A percentile compares a stretch with the other conserved stretches of the same genome.
Conservation (phyloP, 352 stramenopile genomes). For the Phytophthora tubulina region DNA sequence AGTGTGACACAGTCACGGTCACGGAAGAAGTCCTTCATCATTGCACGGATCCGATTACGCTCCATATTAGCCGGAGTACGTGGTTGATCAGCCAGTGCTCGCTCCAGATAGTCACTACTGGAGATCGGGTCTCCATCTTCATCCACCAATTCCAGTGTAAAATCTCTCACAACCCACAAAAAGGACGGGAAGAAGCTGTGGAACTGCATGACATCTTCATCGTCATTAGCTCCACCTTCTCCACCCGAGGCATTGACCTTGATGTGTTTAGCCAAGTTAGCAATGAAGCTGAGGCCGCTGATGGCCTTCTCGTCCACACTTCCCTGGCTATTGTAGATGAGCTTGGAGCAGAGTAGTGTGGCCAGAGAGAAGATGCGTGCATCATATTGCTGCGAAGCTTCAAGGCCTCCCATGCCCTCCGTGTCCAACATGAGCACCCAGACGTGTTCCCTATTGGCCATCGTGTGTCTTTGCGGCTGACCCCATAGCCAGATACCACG, state of each 20-base stretch:
- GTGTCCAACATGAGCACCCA: slow-evolving; percentile 90
- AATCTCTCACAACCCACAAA: slow-evolving; percentile 90
- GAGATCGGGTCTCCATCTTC: slow-evolving; percentile 86
- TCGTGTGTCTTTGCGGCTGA: slow-evolving; percentile 63
- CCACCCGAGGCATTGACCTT: slow-evolving; percentile 65
- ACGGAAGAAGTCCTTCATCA: slow-evolving; percentile 90
- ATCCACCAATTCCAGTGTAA: slow-evolving; percentile 87
- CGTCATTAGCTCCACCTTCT: slow-evolving; percentile 31
- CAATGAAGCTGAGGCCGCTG: slow-evolving; percentile 85
- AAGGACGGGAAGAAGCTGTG: slow-evolving; percentile 91
- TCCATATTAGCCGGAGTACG: slow-evolving; percentile 78
- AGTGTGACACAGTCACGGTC: slow-evolving; percentile 85
- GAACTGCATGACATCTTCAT: slow-evolving; percentile 79
- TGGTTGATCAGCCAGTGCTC: slow-evolving; percentile 74
- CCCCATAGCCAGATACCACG: slow-evolving; percentile 91
- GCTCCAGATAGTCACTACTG: slow-evolving; percentile 85
- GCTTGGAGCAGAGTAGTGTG: slow-evolving; percentile 85
- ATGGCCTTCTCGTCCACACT: slow-evolving; percentile 91
- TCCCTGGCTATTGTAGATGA: slow-evolving; percentile 91
- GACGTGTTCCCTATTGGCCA: slow-evolving; percentile 73
- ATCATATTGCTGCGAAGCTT: slow-evolving; percentile 88
- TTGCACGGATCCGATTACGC: slow-evolving; percentile 79
- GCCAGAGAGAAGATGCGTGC: slow-evolving; percentile 89
- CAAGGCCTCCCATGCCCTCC: slow-evolving; percentile 87
- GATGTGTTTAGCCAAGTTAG: slow-evolving; percentile 89